phyloP scores from a whole-genome alignment of 1,139 yeast species.

The Wickerhamiella infanticola region DNA sequence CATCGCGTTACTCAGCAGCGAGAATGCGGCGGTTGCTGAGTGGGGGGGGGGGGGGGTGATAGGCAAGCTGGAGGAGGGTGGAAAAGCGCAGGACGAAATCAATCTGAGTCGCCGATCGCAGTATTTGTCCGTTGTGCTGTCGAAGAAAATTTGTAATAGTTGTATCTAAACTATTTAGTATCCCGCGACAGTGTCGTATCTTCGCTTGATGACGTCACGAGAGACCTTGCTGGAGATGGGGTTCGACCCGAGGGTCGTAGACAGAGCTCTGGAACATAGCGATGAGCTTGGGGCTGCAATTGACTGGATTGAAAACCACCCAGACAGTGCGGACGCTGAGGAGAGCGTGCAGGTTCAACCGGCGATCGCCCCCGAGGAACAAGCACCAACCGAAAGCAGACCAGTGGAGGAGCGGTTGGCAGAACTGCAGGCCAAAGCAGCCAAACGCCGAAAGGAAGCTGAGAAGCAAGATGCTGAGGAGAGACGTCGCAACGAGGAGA shows the following conservation, averaged over 20 bases:
- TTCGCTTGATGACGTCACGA: constrained; percentile 1
- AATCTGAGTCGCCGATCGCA: neutral
- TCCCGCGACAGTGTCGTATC: neutral
- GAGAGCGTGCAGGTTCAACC: neutral
- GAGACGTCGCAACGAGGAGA: constrained; percentile 19
- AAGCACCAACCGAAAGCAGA: constrained; percentile 1
- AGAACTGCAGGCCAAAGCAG: constrained; percentile 20
- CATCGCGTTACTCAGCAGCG: too few relatives aligned
- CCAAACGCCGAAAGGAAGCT: constrained; percentile 18
- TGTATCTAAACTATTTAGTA: neutral
- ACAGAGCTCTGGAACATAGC: constrained; percentile 21
- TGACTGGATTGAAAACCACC: constrained; percentile 23
- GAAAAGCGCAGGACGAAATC: neutral
- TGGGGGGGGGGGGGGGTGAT: too few relatives aligned
- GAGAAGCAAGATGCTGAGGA: constrained; percentile 22
- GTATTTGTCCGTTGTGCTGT: neutral
- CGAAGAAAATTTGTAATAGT: neutral
- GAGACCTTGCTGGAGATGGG: constrained; percentile 22
- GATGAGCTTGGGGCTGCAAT: constrained; percentile 21
- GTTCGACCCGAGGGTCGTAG: constrained; percentile 21
- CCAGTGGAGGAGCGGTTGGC: constrained; percentile 19
- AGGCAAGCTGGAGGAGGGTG: too few relatives aligned
- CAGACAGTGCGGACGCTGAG: constrained; percentile 9
- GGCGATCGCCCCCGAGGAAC: constrained; percentile 1
- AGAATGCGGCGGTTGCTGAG: too few relatives aligned